Evolutionary conservation across 2,329 filamentous ascomycete species (phyloP).

Genomic region (Clonostachys rosea): DNA sequence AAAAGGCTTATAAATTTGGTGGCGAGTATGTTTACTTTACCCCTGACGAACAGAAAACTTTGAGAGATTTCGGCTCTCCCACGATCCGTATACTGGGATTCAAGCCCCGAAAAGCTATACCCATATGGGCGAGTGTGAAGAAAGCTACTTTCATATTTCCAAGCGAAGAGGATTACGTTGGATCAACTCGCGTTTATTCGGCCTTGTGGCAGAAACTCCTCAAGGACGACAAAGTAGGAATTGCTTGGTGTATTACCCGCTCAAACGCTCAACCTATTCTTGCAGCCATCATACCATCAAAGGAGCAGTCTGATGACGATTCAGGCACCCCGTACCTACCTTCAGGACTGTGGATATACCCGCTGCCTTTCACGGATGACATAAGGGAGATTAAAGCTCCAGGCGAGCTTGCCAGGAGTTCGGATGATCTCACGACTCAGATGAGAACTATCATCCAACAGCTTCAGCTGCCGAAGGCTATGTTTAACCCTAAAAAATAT

Average conservation of each 20-base stretch:
- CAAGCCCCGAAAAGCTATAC: constrained; percentile 72
- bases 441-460: constrained; percentile 84
- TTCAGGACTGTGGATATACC: constrained; percentile 82
- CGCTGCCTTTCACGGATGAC: constrained; percentile 86
- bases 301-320: constrained; percentile 58
- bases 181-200: constrained; percentile 88
- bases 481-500: constrained; percentile 82
- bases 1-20: constrained; percentile 94
- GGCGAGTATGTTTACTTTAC: constrained; percentile 85
- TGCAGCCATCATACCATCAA: constrained; percentile 76
- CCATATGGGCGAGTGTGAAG: constrained; percentile 79
- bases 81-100: constrained; percentile 90
- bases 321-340: constrained; percentile 68
- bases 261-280: constrained; percentile 75
- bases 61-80: constrained; percentile 78
- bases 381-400: constrained; percentile 69
- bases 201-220: constrained; percentile 85
- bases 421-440: constrained; percentile 69
- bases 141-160: constrained; percentile 93
- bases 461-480: constrained; percentile 78
- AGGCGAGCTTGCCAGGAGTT: constrained; percentile 45
- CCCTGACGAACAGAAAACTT: constrained; percentile 72
- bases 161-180: constrained; percentile 82
- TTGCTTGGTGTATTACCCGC: constrained; percentile 87
- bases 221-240: constrained; percentile 71